phyloP scores from a whole-genome alignment of 805 yeast genomes.

The Saccharomycopsis schoenii region DNA sequence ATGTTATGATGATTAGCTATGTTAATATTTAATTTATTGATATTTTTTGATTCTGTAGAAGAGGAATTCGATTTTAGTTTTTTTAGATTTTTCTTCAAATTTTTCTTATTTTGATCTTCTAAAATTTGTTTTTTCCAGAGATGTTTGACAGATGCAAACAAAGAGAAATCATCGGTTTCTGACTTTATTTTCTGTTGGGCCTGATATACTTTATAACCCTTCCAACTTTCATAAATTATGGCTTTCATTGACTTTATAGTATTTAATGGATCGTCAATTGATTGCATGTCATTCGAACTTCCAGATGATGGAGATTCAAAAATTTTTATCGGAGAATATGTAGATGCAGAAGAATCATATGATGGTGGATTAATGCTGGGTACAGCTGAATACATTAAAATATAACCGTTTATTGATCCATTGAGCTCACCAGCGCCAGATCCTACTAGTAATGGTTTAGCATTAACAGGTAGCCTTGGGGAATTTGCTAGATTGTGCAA shows the following conservation, averaged over 20 bases:
- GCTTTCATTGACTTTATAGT: constrained; percentile 4
- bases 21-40: background rate
- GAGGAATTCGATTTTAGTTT: constrained; percentile 29
- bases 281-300: too few relatives aligned
- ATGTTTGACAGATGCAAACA: constrained; percentile 15
- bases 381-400: constrained; percentile 58
- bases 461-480: constrained; percentile 50
- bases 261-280: constrained; percentile 6
- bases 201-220: constrained; percentile 13
- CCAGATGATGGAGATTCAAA: background rate
- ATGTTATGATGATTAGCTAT: background rate
- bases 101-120: background rate
- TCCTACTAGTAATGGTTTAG: constrained; percentile 57
- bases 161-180: constrained; percentile 16
- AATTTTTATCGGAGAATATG: background rate
- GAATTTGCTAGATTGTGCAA: constrained; percentile 53
- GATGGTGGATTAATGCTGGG: constrained; percentile 56
- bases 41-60: background rate
- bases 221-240: constrained; percentile 14
- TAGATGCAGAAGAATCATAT: constrained; percentile 30
- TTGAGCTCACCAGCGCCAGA: constrained; percentile 73
- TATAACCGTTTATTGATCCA: constrained; percentile 67
- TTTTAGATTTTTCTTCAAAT: constrained; percentile 31
- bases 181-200: constrained; percentile 3
- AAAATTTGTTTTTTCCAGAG: constrained; percentile 10